Base-by-base conservation (phyloP, 2,329 filamentous ascomycete species). In the Fulvia fulva region DNA sequence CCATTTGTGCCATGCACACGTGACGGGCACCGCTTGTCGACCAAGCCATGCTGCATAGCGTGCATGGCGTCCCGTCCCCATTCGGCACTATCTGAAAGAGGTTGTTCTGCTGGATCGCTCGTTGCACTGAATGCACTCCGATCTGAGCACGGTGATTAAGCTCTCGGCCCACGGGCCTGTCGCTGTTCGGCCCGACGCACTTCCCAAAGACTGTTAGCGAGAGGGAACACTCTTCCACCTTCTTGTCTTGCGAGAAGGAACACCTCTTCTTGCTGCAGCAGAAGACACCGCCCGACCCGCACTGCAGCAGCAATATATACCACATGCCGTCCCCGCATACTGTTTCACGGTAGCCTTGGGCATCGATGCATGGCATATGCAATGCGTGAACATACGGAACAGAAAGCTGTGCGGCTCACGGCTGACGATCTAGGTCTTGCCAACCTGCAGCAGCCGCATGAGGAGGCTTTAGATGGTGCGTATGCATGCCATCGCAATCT, bases 381-480 rank as follows among this genome's bases (percentile, higher is more conserved):
- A 23, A 50, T 50, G 47, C 12, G 5, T 5, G 47, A 50, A 21
- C 37, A 25, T 6, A 5, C 22, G 11, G 37, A 44, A 26, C 23
- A 34, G 34, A 45, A 28, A 28, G 43, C 55, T 46, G 57, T 49
- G 51, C 23, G 16, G 32, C 55, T 58, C 25, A 58, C 57, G 22
- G 57, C 57, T 26, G 44, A 58, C 41, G 57, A 60, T 51, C 41
- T 60, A 26, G 57, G 60, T 51, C 52, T 56, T 32, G 47, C 23
- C 30, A 43, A 28, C 32, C 49, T 60, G 51, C 26, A 45, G 23
- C 59, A 55, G 8, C 57, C 66, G 23, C 66, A 70, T 14, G 69
- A 71, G 22, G 68, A 69, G 44, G 58, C 66, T 19, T 59, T 74
- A 7, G 65, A 73, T 59, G 71, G 71, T 73, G 60, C 26, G 58